Percentiles rank a stretch among this genome's conserved stretches.
phyloP scores from a whole-genome alignment of 1,284 basidiomycete genomes.

The Heliocybe sulcata region DNA sequence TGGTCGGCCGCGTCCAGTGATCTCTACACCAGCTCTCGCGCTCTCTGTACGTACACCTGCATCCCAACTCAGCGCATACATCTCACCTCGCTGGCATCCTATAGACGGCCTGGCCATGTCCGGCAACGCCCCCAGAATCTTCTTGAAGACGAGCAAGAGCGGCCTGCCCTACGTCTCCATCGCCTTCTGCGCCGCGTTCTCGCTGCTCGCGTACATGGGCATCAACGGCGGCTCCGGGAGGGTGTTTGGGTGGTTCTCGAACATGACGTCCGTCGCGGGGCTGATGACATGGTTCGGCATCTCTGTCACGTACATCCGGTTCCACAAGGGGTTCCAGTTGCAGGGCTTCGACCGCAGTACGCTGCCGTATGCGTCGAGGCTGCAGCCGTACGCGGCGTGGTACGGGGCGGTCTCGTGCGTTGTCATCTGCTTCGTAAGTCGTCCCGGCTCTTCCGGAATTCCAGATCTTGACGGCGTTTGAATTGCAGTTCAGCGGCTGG shows the following conservation, averaged over 20 bases:
- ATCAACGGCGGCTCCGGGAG: conserved; percentile 50
- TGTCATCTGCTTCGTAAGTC: conserved; percentile 62
- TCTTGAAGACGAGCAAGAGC: conserved; percentile 55
- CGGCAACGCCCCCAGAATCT: conserved; percentile 74
- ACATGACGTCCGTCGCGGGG: conserved; percentile 55
- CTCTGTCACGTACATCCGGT: conserved; percentile 71
- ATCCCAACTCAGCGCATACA: background rate
- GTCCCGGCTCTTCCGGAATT: background rate
- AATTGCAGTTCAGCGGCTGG: conserved; percentile 62
- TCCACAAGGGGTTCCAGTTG: conserved; percentile 66
- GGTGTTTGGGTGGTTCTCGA: conserved; percentile 56
- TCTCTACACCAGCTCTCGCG: conserved; percentile 76
- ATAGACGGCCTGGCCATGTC: conserved; percentile 70
- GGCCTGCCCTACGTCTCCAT: conserved; percentile 78
- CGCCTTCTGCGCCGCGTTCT: conserved; percentile 61
- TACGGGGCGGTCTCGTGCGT: conserved; percentile 49
- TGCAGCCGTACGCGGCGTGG: conserved; percentile 73
- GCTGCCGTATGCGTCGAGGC: conserved; percentile 56
- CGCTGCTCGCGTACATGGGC: conserved; percentile 65
- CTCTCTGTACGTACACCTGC: conserved; percentile 53
- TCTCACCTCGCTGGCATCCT: background rate
- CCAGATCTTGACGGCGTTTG: conserved; percentile 4
- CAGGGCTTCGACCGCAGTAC: conserved; percentile 64
- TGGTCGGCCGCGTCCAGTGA: conserved; percentile 85
- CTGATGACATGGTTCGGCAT: conserved; percentile 85